Evolutionary conservation across 2,329 filamentous ascomycete species (phyloP).

Genomic region (Aspergillus viridinutans): DNA sequence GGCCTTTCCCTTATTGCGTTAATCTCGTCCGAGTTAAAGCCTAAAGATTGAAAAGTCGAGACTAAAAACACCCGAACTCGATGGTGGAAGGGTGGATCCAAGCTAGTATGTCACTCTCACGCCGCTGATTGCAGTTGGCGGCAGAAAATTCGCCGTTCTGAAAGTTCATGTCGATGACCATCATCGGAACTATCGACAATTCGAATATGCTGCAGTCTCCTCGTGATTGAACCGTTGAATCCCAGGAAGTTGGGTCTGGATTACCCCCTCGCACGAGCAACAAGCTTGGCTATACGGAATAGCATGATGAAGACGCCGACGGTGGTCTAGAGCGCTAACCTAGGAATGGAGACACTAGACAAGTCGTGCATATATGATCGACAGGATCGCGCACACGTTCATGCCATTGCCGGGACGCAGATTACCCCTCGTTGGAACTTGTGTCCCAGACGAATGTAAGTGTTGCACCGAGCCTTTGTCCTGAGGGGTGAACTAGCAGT

Average conservation of each 20-base stretch:
- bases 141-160: neutral
- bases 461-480: neutral
- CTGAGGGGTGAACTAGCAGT: neutral
- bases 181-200: neutral
- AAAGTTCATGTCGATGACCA: neutral
- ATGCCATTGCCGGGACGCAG: no score
- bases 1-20: neutral
- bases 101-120: neutral
- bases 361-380: neutral
- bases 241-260: no score
- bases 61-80: neutral
- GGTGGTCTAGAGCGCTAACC: neutral
- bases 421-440: neutral
- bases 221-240: no score
- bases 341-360: neutral
- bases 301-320: neutral
- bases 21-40: neutral
- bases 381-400: neutral
- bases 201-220: neutral
- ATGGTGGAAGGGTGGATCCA: neutral
- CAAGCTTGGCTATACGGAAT: neutral
- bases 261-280: no score
- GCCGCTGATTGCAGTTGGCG: no score
- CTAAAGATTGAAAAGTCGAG: neutral
- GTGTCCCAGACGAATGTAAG: neutral